Base-by-base conservation (phyloP, 2,329 filamentous ascomycete species). In the Blastomyces parvus region DNA sequence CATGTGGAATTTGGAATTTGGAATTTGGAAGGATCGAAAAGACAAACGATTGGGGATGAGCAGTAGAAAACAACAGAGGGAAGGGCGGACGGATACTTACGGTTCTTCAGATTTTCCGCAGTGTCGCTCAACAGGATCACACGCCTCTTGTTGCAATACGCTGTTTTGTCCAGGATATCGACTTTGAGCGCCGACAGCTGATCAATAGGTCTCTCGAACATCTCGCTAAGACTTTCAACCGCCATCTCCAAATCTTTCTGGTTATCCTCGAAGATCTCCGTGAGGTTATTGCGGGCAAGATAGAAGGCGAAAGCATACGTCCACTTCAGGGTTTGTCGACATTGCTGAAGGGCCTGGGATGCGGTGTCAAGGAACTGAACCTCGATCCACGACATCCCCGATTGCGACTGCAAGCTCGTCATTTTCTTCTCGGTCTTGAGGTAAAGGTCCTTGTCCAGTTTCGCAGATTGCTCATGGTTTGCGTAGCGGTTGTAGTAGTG, bases 401-500 rank as follows among this genome's bases (percentile, higher is more conserved):
- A 97, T 36, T 91, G 87, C 48, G 89, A 91, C 76, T 99, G 94
- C 53, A 99, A 83, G 74, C 94, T 89, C 38, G 93, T 89, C 94
- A 99, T 99, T 82, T 99, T 99, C 83, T 93, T 96, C 77, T 99
- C 93, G 0, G 94, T 97, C 83, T 97, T 97, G 59, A 89, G 82
- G 69, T 91, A 96, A 61, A 97, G 89, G 75, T 99, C 94, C 78
- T 92, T 97, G 77, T 99, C 94, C 22, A 99, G 84, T 69, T 93
- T 93, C 9, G 94, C 94, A 0, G 92, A 97, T 76, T 97, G 94
- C 76, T 99, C 94, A 78, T 99, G 94, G 77, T 99, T 99, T 67
- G 94, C 93, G 72, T 97, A 99, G 59, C 94, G 89, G 74, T 99
- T 99, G 80, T 99, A 99, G 80, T 99, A 99, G 75, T 99, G 92